Conservation (phyloP, 768 basidiomycete genomes). For the Phanerochaete carnosa region DNA sequence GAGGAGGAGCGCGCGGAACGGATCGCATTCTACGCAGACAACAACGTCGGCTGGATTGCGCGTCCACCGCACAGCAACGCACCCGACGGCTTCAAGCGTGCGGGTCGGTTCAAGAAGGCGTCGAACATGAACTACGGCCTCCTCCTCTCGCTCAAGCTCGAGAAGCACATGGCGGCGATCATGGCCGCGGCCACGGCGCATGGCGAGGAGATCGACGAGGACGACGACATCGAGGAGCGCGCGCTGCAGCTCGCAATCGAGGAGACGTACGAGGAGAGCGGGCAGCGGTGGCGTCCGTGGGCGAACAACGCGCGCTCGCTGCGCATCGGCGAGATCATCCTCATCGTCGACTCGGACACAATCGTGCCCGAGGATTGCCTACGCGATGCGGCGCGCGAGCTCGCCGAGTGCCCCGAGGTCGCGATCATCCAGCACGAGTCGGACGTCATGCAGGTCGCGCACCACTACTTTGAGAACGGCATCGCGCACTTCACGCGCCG, state of each 20-base stretch:
- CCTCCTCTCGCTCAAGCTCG: slow-evolving; percentile 59
- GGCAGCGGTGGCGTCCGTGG: slow-evolving; percentile 65
- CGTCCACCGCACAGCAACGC: slow-evolving; percentile 64
- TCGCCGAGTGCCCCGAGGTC: slow-evolving; percentile 69
- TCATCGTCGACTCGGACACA: slow-evolving; percentile 84
- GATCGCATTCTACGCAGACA: slow-evolving; percentile 68
- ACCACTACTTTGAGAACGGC: slow-evolving; percentile 87
- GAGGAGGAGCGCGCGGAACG: slow-evolving; percentile 63
- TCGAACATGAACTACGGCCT: slow-evolving; percentile 87
- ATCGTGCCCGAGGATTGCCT: slow-evolving; percentile 72
- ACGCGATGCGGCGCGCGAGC: slow-evolving; percentile 77
- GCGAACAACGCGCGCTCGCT: slow-evolving; percentile 71
- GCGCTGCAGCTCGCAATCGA: slow-evolving; percentile 75
- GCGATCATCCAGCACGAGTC: slow-evolving; percentile 85
- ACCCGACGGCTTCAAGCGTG: slow-evolving; percentile 70
- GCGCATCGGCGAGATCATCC: slow-evolving; percentile 74
- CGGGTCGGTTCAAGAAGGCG: slow-evolving; percentile 92
- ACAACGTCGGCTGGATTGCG: slow-evolving; percentile 81
- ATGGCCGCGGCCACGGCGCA: slow-evolving; percentile 35
- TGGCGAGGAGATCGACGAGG: slow-evolving; percentile 36
- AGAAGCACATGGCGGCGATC: slow-evolving; percentile 44
- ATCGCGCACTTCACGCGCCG: slow-evolving; percentile 78
- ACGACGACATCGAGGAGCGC: slow-evolving; percentile 60
- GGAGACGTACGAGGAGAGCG: slow-evolving; percentile 61
- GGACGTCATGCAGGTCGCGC: slow-evolving; percentile 53